Base-by-base conservation (phyloP, 2,329 filamentous ascomycete genomes). In the Dactylonectria estremocensis region DNA sequence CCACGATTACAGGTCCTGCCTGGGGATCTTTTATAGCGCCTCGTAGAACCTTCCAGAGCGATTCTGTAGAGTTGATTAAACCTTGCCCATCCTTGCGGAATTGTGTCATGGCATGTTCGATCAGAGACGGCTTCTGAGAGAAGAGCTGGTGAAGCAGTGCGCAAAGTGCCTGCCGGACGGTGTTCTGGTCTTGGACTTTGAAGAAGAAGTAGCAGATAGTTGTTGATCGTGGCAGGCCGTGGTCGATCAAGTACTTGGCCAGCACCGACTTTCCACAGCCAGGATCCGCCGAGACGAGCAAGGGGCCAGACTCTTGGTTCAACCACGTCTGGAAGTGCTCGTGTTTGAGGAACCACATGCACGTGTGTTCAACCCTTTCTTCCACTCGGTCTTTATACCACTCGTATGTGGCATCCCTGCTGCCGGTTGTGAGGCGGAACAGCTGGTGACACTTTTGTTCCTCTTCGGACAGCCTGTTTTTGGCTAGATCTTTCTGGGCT, bases 141-240 rank as follows among this genome's bases (percentile, higher is more conserved):
- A 83, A 82, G 1, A 84, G 69, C 49, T 84, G 79, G 54, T 84
- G 81, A 10, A 84, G 74, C 5, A 84, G 6, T 1, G 81, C 80
- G 56, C 79, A 83, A 11, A 84, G 73, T 0, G 79, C 81, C 64
- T 80, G 77, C 0, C 66, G 33, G 18, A 76, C 61, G 0, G 69
- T 82, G 28, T 81, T 78, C 53, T 84, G 81, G 49, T 79, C 74
- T 63, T 78, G 63, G 31, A 80, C 78, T 64, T 83, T 83, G 69
- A 49, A 84, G 58, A 84, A 85, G 66, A 83, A 84, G 73, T 84
- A 85, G 69, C 81, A 83, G 4, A 81, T 75, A 0, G 72, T 77
- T 62, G 68, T 53, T 3, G 66, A 60, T 14, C 28, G 28, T 20
- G 69, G 73, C 1, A 83, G 68, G 20, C 20, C 6, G 20, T 28